Evolutionary conservation across 495 filamentous ascomycete species (phyloP), one percentile per base, ranked within the genome.

Genomic region (Recurvomyces mirabilis): DNA sequence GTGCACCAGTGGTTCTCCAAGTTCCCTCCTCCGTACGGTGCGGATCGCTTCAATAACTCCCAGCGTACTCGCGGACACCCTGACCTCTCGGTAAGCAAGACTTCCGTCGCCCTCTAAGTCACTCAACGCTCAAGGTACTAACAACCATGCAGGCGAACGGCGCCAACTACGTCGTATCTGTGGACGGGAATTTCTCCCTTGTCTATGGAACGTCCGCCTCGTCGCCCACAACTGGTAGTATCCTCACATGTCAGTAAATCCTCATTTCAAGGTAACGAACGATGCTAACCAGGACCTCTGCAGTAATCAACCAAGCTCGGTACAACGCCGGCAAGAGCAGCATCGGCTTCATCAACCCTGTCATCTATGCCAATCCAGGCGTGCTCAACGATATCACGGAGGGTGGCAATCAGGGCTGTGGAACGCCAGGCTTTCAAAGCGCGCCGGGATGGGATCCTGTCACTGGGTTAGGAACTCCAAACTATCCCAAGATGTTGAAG

Each of bases 261-360:
- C n/a, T n/a, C n/a, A n/a, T n/a, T n/a, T n/a, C n/a, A n/a, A n/a
- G n/a, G n/a, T n/a, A n/a, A n/a, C n/a, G n/a, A n/a, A n/a, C n/a
- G n/a, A n/a, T n/a, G n/a, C n/a, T n/a, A n/a, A n/a, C n/a, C n/a
- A n/a, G n/a, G n/a, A n/a, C n/a, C n/a, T n/a, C n/a, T n/a, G n/a
- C n/a, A n/a, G n/a, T 86, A n/a, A 65, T 87, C 32, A 86, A 87
- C 48, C 78, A 80, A 47, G 81, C 75, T 0, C 68, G 79, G 1
- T 60, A 77, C 25, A 59, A 69, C 1, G 65, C 63, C n/a, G 71
- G 71, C 21, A 60, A 74, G 53, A 61, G 71, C 1, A 60, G 70
- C 0, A 57, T 87, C 41, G 83, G 83, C 0, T 87, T 85, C 65
- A 54, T 88, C 29, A 87, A 88, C 57, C 48, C 48, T 1, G 30